Conservation (phyloP, 2,329 filamentous ascomycete species). For the Didymella arachidicola region DNA sequence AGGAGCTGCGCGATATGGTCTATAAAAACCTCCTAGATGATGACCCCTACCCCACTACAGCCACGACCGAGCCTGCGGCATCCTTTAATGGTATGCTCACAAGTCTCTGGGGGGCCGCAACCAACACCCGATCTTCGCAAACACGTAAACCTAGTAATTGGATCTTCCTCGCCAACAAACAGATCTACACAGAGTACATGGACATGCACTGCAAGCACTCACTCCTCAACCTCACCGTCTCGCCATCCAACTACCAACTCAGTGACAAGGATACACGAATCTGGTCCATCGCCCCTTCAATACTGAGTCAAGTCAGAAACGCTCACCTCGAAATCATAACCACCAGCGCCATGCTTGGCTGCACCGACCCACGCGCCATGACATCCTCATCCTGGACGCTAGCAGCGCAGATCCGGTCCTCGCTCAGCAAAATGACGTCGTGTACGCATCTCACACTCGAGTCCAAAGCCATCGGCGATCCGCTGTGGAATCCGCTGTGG, state of each 20-base stretch:
- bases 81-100: slow-evolving; percentile 31
- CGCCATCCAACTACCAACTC: slow-evolving; percentile 40
- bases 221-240: slow-evolving; percentile 45
- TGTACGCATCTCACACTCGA: slow-evolving; percentile 37
- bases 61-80: slow-evolving; percentile 20
- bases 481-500: slow-evolving; percentile 52
- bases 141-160: slow-evolving; percentile 8
- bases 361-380: slow-evolving; percentile 48
- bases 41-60: slow-evolving; percentile 37
- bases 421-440: slow-evolving; percentile 32
- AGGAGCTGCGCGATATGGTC: slow-evolving; percentile 46
- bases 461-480: slow-evolving; percentile 48
- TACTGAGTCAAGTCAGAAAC: slow-evolving; percentile 34
- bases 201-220: slow-evolving; percentile 43
- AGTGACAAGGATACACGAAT: slow-evolving; percentile 22
- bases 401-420: slow-evolving; percentile 35
- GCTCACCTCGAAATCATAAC: slow-evolving; percentile 44
- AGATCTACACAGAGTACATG: slow-evolving; percentile 47
- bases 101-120: slow-evolving; percentile 3
- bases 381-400: slow-evolving; percentile 42
- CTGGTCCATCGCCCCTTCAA: slow-evolving; percentile 40
- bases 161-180: slow-evolving; percentile 26
- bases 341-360: slow-evolving; percentile 48
- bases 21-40: slow-evolving; percentile 45
- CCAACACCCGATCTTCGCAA: neutral